A percentile compares a stretch with the other conserved stretches of the same genome.
Evolutionary conservation across 306 rosid genomes (phyloP).

Genomic region (Betula pendula): DNA sequence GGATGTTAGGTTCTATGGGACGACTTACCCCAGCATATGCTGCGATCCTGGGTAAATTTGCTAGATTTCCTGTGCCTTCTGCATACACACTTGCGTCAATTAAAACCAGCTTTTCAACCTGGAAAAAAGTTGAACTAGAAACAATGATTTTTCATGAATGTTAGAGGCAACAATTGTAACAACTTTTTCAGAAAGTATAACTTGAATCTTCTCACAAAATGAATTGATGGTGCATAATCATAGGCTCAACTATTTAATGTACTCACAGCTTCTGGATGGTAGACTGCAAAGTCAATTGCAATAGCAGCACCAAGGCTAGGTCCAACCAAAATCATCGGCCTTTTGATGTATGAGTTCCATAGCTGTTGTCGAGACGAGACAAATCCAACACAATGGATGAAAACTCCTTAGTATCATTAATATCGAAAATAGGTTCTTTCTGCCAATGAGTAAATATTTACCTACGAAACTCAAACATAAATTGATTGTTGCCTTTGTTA

Average conservation of each 20-base stretch:
- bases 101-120: slow-evolving; percentile 91
- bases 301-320: slow-evolving; percentile 99
- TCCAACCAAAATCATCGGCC: slow-evolving; percentile 87
- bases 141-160: slow-evolving; percentile 25
- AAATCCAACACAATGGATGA: not conserved
- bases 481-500: slow-evolving; percentile 9
- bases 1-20: slow-evolving; percentile 9
- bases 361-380: slow-evolving; percentile 52
- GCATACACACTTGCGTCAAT: slow-evolving; percentile 92
- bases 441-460: slow-evolving; percentile 17
- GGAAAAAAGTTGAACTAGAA: slow-evolving; percentile 42
- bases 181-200: too few species aligned
- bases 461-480: slow-evolving; percentile 12
- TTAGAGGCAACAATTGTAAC: slow-evolving; percentile 25
- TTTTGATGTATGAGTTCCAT: slow-evolving; percentile 77
- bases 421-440: slow-evolving; percentile 1
- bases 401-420: not conserved
- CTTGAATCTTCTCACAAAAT: slow-evolving; percentile 5
- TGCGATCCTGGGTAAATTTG: slow-evolving; percentile 57
- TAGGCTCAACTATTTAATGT: slow-evolving; percentile 31
- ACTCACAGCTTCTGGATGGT: slow-evolving; percentile 90
- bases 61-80: slow-evolving; percentile 73
- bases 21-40: slow-evolving; percentile 86
- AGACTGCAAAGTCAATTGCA: slow-evolving; percentile 86
- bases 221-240: slow-evolving; percentile 8